Conservation (phyloP, 352 stramenopile species). For the Globisporangium mamillatum region DNA sequence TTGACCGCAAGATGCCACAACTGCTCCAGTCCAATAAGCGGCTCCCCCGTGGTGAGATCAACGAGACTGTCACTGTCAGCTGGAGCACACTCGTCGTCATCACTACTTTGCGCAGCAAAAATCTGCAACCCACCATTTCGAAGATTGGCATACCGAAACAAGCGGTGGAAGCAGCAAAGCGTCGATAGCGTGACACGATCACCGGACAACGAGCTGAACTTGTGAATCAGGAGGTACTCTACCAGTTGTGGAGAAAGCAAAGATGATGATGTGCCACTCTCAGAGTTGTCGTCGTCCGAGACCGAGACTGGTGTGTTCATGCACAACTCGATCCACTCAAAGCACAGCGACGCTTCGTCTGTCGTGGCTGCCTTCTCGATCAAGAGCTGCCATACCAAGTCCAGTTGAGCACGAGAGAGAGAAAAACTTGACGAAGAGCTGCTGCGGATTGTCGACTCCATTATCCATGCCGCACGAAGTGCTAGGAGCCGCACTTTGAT, state of each 20-base stretch:
- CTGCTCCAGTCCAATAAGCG: constrained; percentile 43
- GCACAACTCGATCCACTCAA: constrained; percentile 75
- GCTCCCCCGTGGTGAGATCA: constrained; percentile 39
- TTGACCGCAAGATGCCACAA: constrained; percentile 63
- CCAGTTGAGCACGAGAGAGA: constrained; percentile 24
- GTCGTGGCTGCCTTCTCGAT: constrained; percentile 28
- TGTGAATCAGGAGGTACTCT: constrained; percentile 33
- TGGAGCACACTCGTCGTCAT: background rate
- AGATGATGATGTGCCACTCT: constrained; percentile 7
- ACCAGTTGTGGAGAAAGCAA: constrained; percentile 25
- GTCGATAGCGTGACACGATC: constrained; percentile 40
- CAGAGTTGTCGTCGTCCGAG: background rate
- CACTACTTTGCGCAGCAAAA: constrained; percentile 15
- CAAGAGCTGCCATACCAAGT: constrained; percentile 47
- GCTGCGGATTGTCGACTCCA: constrained; percentile 20
- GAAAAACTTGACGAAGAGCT: constrained; percentile 13
- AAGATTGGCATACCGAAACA: constrained; percentile 67
- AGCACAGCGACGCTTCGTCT: constrained; percentile 60
- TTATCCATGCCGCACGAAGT: constrained; percentile 51
- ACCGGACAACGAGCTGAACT: constrained; percentile 39
- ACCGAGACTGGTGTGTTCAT: constrained; percentile 30
- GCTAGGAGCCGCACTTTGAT: constrained; percentile 56
- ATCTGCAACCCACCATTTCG: constrained; percentile 33
- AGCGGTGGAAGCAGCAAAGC: constrained; percentile 63
- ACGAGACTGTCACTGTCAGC: constrained; percentile 9